Evolutionary conservation across 768 basidiomycete species (phyloP), one percentile per base, ranked within the genome.

Genomic region (Exsudoporus frostii): DNA sequence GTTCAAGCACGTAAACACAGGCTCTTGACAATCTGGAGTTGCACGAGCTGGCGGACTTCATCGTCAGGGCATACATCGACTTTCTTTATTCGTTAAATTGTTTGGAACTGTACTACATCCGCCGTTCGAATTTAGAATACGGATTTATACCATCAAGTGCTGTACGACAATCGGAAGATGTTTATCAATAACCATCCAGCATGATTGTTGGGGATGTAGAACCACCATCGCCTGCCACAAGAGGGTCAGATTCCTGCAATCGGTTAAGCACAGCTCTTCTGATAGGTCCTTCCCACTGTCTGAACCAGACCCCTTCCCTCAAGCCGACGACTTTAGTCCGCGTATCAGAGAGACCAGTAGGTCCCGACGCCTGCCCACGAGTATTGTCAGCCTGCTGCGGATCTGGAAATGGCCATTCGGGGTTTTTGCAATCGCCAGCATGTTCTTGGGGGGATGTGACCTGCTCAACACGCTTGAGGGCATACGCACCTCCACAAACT

Each of bases 291-390:
- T 92, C 87, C 89, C 91, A 92, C 48, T 74, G 74, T 65, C 76
- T 79, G 66, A 91, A 87, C 90, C 90, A 94, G 56, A 86, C 80
- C 8, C 83, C 86, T 68, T 92, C 92, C 54, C 76, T 76, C 51
- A 82, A 62, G 6, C 90, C 91, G 2, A 82, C 62, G 9, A 82
- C 57, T 61, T 73, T 71, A 55, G 72, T 73, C 11, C 2, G 51
- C 61, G 56, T n/a, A 49, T 32, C 56, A 67, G 43, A 73, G 79
- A 51, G 54, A 59, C 10, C 25, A 36, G 33, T 15, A 61, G 59
- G 32, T 70, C 72, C 59, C 58, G 68, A 53, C 25, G 46, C 19
- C 17, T 55, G 58, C 40, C 27, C 46, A 29, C 15, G 20, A 22
- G 34, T 19, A 39, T 33, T 22, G 22, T 55, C 32, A 4, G 33